Conservation (phyloP, 306 rosid genomes). For the Glycine tomentella region DNA sequence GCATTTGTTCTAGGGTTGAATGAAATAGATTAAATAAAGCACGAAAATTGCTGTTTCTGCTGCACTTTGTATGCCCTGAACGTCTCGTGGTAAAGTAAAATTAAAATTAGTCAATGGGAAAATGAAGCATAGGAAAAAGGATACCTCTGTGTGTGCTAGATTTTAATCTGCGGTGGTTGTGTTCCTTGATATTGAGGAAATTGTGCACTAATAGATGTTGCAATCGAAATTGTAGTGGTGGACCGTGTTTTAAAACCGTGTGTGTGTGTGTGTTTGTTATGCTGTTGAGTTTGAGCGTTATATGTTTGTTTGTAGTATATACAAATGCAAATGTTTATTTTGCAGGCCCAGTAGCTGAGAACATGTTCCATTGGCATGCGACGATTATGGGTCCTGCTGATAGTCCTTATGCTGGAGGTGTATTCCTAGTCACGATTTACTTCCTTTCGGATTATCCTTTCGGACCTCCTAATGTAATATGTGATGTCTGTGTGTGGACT, state of each 20-base stretch:
- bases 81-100: not conserved
- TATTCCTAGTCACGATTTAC: conserved; percentile 69
- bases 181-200: not conserved
- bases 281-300: not conserved
- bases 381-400: conserved; percentile 84
- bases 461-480: conserved; percentile 76
- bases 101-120: not conserved
- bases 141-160: not conserved
- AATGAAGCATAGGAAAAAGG: not conserved
- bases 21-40: not conserved
- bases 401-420: conserved; percentile 81
- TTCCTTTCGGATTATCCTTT: conserved; percentile 80
- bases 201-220: not conserved
- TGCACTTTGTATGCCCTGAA: not conserved
- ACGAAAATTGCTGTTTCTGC: not conserved
- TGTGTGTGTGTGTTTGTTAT: too few species aligned
- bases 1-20: not conserved
- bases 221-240: not conserved
- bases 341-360: conserved; percentile 78
- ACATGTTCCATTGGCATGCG: conserved; percentile 83
- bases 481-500: conserved; percentile 8
- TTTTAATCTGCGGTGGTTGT: not conserved
- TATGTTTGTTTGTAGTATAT: not conserved
- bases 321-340: not conserved
- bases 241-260: not conserved